Evolutionary conservation across 345 rosid genomes (phyloP).

Genomic region (Leavenworthia alabamica): DNA sequence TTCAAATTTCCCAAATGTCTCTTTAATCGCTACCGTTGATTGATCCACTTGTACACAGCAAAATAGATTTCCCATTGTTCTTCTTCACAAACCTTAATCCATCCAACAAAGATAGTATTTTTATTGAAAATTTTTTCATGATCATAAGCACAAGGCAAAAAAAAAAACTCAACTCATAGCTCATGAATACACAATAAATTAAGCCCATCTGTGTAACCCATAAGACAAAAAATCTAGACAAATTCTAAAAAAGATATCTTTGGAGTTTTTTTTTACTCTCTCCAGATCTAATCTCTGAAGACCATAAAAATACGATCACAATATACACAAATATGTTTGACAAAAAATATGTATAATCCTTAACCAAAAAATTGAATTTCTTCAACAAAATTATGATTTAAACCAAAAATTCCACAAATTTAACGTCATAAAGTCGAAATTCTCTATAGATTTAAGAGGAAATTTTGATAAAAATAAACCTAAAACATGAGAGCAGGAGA

Average conservation of each 20-base stretch:
- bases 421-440: not conserved
- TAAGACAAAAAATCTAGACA: not conserved
- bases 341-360: no score
- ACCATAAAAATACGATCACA: not conserved
- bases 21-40: conserved; percentile 55
- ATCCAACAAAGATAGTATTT: not conserved
- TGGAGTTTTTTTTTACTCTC: not conserved
- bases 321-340: not conserved
- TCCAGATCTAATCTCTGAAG: not conserved
- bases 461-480: not conserved
- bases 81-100: conserved; percentile 11
- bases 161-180: not conserved
- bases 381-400: not conserved
- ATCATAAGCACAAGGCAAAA: not conserved
- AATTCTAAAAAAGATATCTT: not conserved
- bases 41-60: conserved; percentile 56
- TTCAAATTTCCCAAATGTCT: conserved; percentile 52
- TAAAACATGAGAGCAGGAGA: not conserved
- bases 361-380: not conserved
- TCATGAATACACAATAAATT: not conserved
- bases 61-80: conserved; percentile 47
- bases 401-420: not conserved
- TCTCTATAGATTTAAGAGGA: not conserved
- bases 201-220: not conserved
- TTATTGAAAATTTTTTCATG: not conserved